phyloP scores from a whole-genome alignment of 2,329 filamentous ascomycete genomes.

The Cladosporium sp. region DNA sequence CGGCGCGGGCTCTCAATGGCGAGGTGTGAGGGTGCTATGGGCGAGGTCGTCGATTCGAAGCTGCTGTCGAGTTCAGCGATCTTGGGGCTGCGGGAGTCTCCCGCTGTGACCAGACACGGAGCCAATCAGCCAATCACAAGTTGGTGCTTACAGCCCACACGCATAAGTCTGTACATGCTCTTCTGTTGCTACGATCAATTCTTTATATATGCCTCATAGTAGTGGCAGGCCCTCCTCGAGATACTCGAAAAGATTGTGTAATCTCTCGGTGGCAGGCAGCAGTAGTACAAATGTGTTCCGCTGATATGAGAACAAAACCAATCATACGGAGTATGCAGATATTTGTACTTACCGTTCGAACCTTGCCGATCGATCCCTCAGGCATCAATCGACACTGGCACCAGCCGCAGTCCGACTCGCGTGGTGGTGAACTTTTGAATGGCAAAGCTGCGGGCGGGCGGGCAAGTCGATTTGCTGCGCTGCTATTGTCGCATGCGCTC shows the following conservation, averaged over 20 bases:
- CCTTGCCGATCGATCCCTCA: too few relatives aligned
- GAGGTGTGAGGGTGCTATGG: constrained; percentile 12
- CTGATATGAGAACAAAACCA: too few relatives aligned
- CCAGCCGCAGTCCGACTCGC: neutral
- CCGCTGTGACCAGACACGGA: neutral
- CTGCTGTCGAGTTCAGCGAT: neutral
- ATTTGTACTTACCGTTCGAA: too few relatives aligned
- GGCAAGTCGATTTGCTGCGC: constrained; percentile 4
- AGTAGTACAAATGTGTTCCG: too few relatives aligned
- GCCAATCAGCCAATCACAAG: neutral
- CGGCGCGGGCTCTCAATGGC: constrained; percentile 14
- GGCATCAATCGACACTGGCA: too few relatives aligned
- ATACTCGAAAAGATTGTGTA: too few relatives aligned
- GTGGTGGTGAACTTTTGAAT: constrained; percentile 11
- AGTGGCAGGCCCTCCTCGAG: too few relatives aligned
- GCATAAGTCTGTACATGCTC: too few relatives aligned
- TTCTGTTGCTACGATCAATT: too few relatives aligned
- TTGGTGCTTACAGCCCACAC: neutral
- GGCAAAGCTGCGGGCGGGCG: constrained; percentile 4
- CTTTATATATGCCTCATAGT: too few relatives aligned
- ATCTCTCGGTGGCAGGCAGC: too few relatives aligned
- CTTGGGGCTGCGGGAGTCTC: neutral
- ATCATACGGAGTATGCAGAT: too few relatives aligned
- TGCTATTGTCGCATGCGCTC: constrained; percentile 6
- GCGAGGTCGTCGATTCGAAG: constrained; percentile 1